Base-by-base conservation (phyloP, 345 rosid species). In the Clausena lansium region DNA sequence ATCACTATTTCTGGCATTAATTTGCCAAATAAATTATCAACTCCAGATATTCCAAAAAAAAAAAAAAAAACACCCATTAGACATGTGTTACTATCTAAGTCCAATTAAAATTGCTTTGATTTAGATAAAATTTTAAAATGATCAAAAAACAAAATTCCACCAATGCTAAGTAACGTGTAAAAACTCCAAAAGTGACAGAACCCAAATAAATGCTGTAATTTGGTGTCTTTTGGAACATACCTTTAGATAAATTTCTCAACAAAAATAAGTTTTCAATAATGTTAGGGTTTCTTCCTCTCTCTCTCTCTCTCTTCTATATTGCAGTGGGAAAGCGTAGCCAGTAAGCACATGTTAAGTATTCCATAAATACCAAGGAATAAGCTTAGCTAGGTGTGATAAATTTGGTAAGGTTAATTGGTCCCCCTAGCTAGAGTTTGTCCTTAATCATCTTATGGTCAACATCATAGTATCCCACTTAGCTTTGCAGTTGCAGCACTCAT, bases 381-480 rank as follows among this genome's bases (percentile, higher is more conserved):
- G 15, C 14, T 10, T 45, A 13, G 50, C 50, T 45, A 11, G 50
- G 0, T 13, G 15, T 45, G 50, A 15, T 39, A 28, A 52, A 25
- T 8, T 55, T 19, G 64, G 50, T 35, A 52, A 45, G 50, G 50
- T 45, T 45, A 45, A 24, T 69, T 69, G 74, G 74, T 69, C 73
- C 78, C 74, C 70, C 50, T 14, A 13, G 50, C 50, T 17, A 27
- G 10, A 25, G 63, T 58, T 68, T 39, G 59, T 68, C 59, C 45
- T 5, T 33, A 65, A 32, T n/a, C 50, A 32, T n/a, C 50, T 27
- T 35, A 38, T 59, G 35, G 75, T 79, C 78, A 27, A 20, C 76
- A 50, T 71, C 76, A 63, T 52, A 33, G 27, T 71, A 17, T 78
- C 81, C 65, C 81, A 78, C 76, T 63, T 52, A 33, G 63, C 63